Conservation (phyloP, 129 eudicot species). For the Solidago caesia region DNA sequence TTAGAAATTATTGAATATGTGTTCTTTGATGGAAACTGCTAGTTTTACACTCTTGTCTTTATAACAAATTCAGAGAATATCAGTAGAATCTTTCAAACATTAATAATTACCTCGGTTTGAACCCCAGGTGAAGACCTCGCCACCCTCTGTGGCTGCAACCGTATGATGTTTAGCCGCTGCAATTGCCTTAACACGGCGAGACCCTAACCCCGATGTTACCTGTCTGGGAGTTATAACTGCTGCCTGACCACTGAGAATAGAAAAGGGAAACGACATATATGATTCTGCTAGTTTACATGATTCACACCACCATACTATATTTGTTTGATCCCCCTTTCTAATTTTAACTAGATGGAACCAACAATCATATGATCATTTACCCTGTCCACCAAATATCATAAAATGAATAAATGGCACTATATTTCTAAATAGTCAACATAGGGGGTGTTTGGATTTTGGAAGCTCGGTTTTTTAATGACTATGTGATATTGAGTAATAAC, state of each 20-base stretch:
- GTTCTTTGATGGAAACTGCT: too few relatives aligned
- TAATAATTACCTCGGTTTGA: conserved; percentile 79
- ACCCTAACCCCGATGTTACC: conserved; percentile 86
- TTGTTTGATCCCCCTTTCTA: not conserved
- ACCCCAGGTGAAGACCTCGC: conserved; percentile 99
- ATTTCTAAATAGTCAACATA: not conserved
- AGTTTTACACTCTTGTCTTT: not conserved
- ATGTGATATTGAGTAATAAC: not conserved
- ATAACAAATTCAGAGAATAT: conserved; percentile 8
- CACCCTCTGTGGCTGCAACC: conserved; percentile 87
- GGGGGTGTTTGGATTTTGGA: not conserved
- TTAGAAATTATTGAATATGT: not conserved
- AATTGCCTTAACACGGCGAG: conserved; percentile 81
- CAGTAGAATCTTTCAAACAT: not conserved
- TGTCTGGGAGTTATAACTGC: conserved; percentile 97
- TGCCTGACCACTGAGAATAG: conserved; percentile 86
- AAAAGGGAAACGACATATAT: not conserved
- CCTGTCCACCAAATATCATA: not conserved
- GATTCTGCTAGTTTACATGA: not conserved
- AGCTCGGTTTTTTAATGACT: not conserved
- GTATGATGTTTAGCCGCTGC: conserved; percentile 99
- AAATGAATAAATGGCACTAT: not conserved
- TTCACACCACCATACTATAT: not conserved
- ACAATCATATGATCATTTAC: not conserved
- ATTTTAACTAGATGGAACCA: not conserved